A percentile compares a stretch with the other conserved stretches of the same genome.
Evolutionary conservation across 2,329 filamentous ascomycete genomes (phyloP).

Genomic region (Ophiostoma ips): DNA sequence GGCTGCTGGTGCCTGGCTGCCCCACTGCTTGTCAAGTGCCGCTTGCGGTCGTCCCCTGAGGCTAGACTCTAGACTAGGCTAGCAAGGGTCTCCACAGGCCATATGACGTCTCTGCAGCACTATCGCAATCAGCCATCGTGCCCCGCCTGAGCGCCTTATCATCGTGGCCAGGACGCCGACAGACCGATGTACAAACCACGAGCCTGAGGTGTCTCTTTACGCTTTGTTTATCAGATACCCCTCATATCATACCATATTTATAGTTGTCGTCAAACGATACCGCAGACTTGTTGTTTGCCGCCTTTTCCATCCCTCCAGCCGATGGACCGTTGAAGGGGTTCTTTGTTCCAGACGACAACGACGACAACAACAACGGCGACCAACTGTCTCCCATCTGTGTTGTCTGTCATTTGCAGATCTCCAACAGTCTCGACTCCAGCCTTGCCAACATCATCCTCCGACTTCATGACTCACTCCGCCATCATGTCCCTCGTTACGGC

Average conservation of each 20-base stretch:
- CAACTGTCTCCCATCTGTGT: not conserved
- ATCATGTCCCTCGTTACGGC: slow-evolving; percentile 36
- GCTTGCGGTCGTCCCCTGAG: not conserved
- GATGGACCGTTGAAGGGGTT: slow-evolving; percentile 1
- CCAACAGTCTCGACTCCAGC: not conserved
- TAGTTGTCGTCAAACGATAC: too few species aligned
- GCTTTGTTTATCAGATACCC: too few species aligned
- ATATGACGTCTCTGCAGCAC: not conserved
- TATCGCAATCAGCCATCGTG: not conserved
- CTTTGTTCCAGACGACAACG: too few species aligned
- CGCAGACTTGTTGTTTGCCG: too few species aligned
- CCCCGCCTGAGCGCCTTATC: not conserved
- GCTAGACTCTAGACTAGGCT: not conserved
- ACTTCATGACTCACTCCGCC: not conserved
- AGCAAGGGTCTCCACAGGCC: not conserved
- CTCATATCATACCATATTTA: too few species aligned
- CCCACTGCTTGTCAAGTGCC: not conserved
- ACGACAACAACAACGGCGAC: too few species aligned
- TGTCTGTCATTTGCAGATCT: not conserved
- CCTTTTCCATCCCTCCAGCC: not conserved
- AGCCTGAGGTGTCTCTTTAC: too few species aligned
- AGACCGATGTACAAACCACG: too few species aligned
- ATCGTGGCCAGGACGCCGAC: too few species aligned
- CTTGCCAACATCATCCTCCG: not conserved
- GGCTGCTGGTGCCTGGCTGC: not conserved